Evolutionary conservation across 768 basidiomycete genomes (phyloP).

Genomic region (Hemileccinum impolitum): DNA sequence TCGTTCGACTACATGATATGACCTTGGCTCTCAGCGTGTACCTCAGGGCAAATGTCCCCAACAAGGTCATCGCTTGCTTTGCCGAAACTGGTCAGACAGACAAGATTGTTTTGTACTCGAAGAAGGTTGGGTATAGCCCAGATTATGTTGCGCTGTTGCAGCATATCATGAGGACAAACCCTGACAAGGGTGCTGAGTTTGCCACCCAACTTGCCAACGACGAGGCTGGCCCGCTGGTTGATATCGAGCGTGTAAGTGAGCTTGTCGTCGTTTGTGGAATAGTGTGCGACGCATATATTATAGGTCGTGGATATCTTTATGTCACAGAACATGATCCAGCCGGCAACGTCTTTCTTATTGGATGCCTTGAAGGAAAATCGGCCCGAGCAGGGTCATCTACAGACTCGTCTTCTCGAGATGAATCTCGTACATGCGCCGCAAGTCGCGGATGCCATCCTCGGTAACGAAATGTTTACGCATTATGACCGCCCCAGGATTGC

Average conservation of each 20-base stretch:
- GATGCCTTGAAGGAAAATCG: conserved; percentile 99
- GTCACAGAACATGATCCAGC: conserved; percentile 99
- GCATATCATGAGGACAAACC: conserved; percentile 93
- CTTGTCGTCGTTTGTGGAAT: not conserved
- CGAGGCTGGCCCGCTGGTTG: conserved; percentile 87
- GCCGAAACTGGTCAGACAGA: conserved; percentile 98
- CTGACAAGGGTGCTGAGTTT: conserved; percentile 98
- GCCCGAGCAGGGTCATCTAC: conserved; percentile 92
- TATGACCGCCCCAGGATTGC: conserved; percentile 97
- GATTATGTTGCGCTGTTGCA: conserved; percentile 92
- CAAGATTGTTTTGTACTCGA: conserved; percentile 96
- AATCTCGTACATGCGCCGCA: conserved; percentile 97
- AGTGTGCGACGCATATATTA: not conserved
- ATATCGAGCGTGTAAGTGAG: conserved; percentile 76
- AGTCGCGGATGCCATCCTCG: conserved; percentile 97
- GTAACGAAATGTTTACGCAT: conserved; percentile 97
- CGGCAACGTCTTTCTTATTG: conserved; percentile 94
- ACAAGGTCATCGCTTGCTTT: conserved; percentile 98
- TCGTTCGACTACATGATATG: conserved; percentile 93
- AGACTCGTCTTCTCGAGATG: conserved; percentile 97
- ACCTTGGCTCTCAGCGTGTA: conserved; percentile 97
- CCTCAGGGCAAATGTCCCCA: conserved; percentile 94
- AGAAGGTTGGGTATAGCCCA: conserved; percentile 92
- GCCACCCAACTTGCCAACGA: conserved; percentile 94
- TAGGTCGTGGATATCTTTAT: conserved; percentile 98